These are phyloP conservation scores for Trichophyton schoenleinii DNA, from an alignment of 2,329 filamentous ascomycete species.

Conservation along the genomic window DNA sequence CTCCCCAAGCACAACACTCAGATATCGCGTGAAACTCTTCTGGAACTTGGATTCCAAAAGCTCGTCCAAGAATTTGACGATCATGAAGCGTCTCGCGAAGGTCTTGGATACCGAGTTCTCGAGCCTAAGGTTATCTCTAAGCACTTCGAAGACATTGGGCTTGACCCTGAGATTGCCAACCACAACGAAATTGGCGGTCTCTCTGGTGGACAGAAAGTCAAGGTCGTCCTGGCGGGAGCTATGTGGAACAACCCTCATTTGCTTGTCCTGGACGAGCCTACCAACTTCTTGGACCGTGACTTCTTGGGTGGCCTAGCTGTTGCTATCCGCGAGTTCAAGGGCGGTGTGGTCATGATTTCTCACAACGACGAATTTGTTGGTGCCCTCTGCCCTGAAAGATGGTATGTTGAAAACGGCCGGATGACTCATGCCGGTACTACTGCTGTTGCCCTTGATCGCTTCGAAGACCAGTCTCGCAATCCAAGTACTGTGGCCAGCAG, in stretches of 20 bases:
- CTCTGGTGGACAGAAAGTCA: conserved; percentile 96
- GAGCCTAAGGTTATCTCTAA: conserved; percentile 90
- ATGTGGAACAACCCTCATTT: conserved; percentile 99
- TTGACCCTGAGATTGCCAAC: conserved; percentile 96
- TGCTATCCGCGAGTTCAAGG: conserved; percentile 94
- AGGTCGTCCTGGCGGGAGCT: conserved; percentile 88
- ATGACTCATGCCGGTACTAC: conserved; percentile 65
- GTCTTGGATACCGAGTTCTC: conserved; percentile 87
- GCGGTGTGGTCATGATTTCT: conserved; percentile 97
- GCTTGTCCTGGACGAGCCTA: conserved; percentile 93
- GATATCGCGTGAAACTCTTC: conserved; percentile 82
- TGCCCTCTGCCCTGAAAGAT: conserved; percentile 88
- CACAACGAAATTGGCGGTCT: conserved; percentile 96
- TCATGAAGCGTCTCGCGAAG: conserved; percentile 95
- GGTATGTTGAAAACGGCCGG: conserved; percentile 80
- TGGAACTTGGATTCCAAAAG: conserved; percentile 79
- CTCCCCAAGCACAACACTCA: conserved; percentile 88
- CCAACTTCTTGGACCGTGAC: conserved; percentile 98
- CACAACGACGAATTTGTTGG: conserved; percentile 99
- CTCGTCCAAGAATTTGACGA: conserved; percentile 96
- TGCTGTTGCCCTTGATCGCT: conserved; percentile 64
- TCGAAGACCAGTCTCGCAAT: conserved; percentile 62
- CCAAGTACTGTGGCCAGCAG: conserved; percentile 46
- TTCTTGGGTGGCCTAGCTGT: conserved; percentile 94
- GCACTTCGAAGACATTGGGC: conserved; percentile 93